Evolutionary conservation across 768 basidiomycete species (phyloP).

Genomic region (Tylopilus felleus): DNA sequence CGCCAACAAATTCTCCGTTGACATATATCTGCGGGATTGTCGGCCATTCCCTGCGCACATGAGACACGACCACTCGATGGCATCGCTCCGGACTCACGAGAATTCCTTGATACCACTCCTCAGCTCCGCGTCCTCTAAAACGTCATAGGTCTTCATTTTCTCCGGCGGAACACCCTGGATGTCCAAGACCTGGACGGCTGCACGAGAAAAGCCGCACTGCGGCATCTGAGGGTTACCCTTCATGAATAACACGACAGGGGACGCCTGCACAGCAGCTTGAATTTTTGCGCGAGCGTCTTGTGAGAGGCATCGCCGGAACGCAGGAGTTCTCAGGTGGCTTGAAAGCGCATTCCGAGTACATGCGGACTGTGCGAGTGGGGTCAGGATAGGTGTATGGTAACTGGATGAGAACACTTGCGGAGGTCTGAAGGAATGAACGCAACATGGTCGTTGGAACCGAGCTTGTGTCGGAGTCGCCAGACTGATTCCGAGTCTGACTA

Average conservation of each 20-base stretch:
- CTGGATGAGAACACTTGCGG: conserved; percentile 6
- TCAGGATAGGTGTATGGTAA: background rate
- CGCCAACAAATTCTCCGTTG: conserved; percentile 93
- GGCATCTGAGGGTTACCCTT: conserved; percentile 88
- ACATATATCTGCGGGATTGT: conserved; percentile 96
- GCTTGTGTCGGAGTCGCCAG: too few species aligned
- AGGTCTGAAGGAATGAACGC: conserved; percentile 14
- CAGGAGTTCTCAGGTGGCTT: conserved; percentile 3
- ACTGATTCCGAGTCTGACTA: too few species aligned
- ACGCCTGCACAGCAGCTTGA: conserved; percentile 67
- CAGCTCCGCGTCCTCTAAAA: conserved; percentile 81
- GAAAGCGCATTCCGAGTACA: conserved; percentile 11
- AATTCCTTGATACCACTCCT: conserved; percentile 91
- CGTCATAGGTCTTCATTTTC: conserved; percentile 88
- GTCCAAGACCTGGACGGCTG: conserved; percentile 87
- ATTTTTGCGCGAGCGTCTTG: conserved; percentile 60
- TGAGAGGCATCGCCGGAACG: conserved; percentile 49
- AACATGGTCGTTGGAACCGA: conserved; percentile 13
- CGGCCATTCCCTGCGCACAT: conserved; percentile 80
- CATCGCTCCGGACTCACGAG: conserved; percentile 62
- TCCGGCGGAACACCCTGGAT: conserved; percentile 74
- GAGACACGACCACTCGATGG: background rate
- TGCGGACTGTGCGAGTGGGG: background rate
- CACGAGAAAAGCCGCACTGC: conserved; percentile 94
- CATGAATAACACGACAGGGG: conserved; percentile 95